Evolutionary conservation across 768 basidiomycete genomes (phyloP).

Genomic region (Coprinopsis sp.): DNA sequence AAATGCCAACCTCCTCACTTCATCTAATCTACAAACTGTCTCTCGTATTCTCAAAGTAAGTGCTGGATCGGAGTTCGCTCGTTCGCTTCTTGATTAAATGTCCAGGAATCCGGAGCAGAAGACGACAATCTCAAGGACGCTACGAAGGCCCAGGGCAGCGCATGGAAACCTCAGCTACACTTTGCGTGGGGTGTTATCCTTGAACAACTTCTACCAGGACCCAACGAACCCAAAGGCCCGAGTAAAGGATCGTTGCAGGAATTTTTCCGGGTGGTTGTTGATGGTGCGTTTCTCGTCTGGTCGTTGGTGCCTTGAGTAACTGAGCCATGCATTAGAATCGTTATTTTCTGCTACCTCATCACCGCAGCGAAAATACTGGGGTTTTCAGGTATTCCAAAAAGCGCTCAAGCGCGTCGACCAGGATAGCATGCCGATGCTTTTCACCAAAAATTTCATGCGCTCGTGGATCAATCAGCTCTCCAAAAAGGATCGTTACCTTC

Average conservation of each 20-base stretch:
- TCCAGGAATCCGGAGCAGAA: slow-evolving; percentile 53
- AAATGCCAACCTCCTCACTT: slow-evolving; percentile 59
- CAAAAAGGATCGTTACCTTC: slow-evolving; percentile 80
- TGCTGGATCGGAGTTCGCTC: neutral
- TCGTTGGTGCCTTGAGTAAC: too few species aligned
- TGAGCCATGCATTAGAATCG: slow-evolving; percentile 58
- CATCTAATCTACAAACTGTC: slow-evolving; percentile 66
- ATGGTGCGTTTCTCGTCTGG: slow-evolving; percentile 56
- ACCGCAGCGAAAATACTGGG: slow-evolving; percentile 88
- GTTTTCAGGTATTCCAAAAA: slow-evolving; percentile 87
- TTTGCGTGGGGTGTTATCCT: slow-evolving; percentile 87
- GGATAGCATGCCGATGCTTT: slow-evolving; percentile 75
- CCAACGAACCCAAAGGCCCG: slow-evolving; percentile 27
- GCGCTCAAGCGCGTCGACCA: slow-evolving; percentile 64
- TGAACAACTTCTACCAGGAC: slow-evolving; percentile 60
- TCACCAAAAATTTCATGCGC: slow-evolving; percentile 94
- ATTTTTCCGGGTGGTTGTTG: slow-evolving; percentile 87
- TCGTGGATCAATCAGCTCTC: slow-evolving; percentile 96
- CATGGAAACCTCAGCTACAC: slow-evolving; percentile 89
- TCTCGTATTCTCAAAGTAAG: slow-evolving; percentile 79
- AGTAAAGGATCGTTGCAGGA: slow-evolving; percentile 74
- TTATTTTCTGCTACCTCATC: slow-evolving; percentile 83
- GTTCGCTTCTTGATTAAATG: slow-evolving; percentile 5
- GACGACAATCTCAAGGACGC: slow-evolving; percentile 48
- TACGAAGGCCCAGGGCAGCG: slow-evolving; percentile 45